A percentile compares a stretch with the other conserved stretches of the same genome.
phyloP scores from a whole-genome alignment of 2,329 filamentous ascomycete genomes.

The Colletotrichum agaves region DNA sequence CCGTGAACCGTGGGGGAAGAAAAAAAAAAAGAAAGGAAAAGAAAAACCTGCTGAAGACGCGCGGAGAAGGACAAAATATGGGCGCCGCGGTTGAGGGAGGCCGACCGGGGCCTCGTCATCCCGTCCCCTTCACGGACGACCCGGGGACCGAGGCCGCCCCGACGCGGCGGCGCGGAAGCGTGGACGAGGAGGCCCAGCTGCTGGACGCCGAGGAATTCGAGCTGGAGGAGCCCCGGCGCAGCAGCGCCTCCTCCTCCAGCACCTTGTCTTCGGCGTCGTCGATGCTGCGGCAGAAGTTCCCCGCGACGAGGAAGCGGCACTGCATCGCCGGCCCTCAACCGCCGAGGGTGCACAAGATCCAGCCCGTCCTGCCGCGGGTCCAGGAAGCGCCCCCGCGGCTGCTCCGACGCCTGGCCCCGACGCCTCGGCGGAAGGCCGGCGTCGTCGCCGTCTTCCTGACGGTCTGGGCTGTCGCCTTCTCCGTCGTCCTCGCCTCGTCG shows the following conservation, averaged over 20 bases:
- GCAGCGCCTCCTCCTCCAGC: conserved; percentile 25
- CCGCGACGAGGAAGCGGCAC: conserved; percentile 21
- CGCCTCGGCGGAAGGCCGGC: conserved; percentile 20
- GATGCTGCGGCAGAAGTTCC: conserved; percentile 28
- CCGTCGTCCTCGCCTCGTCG: conserved; percentile 22
- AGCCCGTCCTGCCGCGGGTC: conserved; percentile 21
- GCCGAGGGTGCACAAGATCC: conserved; percentile 21
- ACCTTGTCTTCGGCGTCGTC: conserved; percentile 14
- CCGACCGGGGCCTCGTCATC: conserved; percentile 9
- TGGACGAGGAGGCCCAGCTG: conserved; percentile 27
- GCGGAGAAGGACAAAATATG: conserved; percentile 9
- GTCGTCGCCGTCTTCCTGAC: conserved; percentile 27
- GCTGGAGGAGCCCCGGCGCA: conserved; percentile 20
- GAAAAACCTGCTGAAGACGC: no score
- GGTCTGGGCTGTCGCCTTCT: conserved; percentile 23
- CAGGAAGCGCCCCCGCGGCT: conserved; percentile 25
- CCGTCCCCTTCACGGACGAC: conserved; percentile 30
- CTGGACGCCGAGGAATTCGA: conserved; percentile 26
- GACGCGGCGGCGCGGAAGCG: conserved; percentile 11
- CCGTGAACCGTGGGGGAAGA: neutral
- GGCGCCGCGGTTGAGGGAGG: conserved; percentile 22
- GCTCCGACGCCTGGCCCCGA: conserved; percentile 25
- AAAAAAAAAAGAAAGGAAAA: neutral
- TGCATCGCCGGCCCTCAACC: conserved; percentile 29
- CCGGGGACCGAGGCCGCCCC: conserved; percentile 10